Evolutionary conservation across 2,329 filamentous ascomycete genomes (phyloP).

Genomic region (Trichoderma sp.): DNA sequence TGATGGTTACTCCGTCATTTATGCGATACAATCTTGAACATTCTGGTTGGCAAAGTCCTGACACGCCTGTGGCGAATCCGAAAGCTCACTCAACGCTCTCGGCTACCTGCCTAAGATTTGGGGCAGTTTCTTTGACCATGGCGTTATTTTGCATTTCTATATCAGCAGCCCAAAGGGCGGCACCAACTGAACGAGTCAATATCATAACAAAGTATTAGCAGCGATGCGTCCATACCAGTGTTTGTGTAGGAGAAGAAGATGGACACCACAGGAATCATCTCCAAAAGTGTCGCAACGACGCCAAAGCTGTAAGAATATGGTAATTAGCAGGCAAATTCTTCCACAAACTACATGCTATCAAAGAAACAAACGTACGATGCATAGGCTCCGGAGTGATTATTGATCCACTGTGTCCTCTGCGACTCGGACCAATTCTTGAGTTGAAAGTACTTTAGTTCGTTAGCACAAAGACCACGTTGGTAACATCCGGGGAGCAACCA

Average conservation of each 20-base stretch:
- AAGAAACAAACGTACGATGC: conserved; percentile 59
- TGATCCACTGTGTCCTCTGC: conserved; percentile 66
- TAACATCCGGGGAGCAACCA: background rate
- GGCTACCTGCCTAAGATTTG: conserved; percentile 46
- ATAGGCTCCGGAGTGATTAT: conserved; percentile 70
- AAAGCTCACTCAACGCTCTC: conserved; percentile 41
- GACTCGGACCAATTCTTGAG: conserved; percentile 74
- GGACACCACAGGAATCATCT: conserved; percentile 78
- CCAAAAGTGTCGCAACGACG: conserved; percentile 70
- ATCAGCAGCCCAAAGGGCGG: conserved; percentile 91
- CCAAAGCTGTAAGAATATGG: conserved; percentile 58
- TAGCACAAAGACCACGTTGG: conserved; percentile 6
- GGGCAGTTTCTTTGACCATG: conserved; percentile 51
- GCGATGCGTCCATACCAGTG: conserved; percentile 48
- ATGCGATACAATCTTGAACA: background rate
- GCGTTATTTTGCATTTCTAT: conserved; percentile 59
- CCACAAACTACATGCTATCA: background rate
- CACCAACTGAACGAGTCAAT: conserved; percentile 59
- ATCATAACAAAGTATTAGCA: background rate
- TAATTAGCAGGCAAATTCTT: conserved; percentile 18
- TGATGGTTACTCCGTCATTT: background rate
- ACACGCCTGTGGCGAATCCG: background rate
- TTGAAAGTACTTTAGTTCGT: conserved; percentile 70
- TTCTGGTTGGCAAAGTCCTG: background rate
- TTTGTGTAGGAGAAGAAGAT: conserved; percentile 90